Evolutionary conservation across 1,139 yeast genomes (phyloP).

Genomic region (Suhomyces chickasaworum): DNA sequence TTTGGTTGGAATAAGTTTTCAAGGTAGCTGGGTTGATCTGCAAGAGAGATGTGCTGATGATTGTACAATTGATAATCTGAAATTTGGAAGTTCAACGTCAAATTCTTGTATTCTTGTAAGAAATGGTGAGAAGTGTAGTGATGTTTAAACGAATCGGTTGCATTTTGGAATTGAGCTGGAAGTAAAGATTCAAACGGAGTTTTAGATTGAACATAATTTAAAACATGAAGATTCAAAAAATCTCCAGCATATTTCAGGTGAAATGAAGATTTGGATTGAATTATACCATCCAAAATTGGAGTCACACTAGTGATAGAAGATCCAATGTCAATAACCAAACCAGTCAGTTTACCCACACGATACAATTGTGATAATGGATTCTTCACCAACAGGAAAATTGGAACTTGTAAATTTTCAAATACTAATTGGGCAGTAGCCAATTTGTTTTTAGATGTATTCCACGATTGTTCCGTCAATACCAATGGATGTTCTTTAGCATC

Average conservation of each 20-base stretch:
- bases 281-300: slow-evolving; percentile 70
- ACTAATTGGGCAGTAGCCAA: slow-evolving; percentile 59
- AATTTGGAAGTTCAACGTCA: slow-evolving; percentile 21
- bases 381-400: slow-evolving; percentile 67
- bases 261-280: slow-evolving; percentile 59
- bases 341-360: slow-evolving; percentile 67
- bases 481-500: slow-evolving; percentile 60
- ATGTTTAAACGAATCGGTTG: slow-evolving; percentile 50
- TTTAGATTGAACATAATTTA: slow-evolving; percentile 40
- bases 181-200: slow-evolving; percentile 31
- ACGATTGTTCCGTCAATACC: slow-evolving; percentile 64
- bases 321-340: slow-evolving; percentile 71
- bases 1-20: slow-evolving; percentile 61
- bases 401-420: slow-evolving; percentile 65
- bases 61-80: slow-evolving; percentile 52
- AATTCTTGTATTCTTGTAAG: slow-evolving; percentile 51
- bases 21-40: slow-evolving; percentile 39
- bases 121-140: slow-evolving; percentile 44
- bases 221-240: slow-evolving; percentile 58
- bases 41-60: slow-evolving; percentile 41
- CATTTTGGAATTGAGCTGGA: slow-evolving; percentile 27
- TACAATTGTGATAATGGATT: slow-evolving; percentile 71
- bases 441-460: slow-evolving; percentile 59
- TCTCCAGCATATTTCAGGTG: slow-evolving; percentile 72
- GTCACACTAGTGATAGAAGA: slow-evolving; percentile 62